Evolutionary conservation across 2,329 filamentous ascomycete genomes (phyloP).

Genomic region (Fusarium fracticaudum): DNA sequence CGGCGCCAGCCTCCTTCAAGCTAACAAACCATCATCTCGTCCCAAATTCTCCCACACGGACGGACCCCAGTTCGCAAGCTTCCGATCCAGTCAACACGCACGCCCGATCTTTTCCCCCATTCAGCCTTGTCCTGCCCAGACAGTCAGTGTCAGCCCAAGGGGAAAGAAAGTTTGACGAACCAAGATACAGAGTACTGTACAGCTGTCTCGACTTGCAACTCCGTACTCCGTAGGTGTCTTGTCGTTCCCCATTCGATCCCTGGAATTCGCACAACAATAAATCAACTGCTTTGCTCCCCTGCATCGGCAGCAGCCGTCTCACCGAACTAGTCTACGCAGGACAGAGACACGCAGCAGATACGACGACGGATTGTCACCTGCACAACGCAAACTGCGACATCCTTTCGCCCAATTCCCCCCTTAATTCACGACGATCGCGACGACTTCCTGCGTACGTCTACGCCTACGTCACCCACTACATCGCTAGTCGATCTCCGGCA

Average conservation of each 20-base stretch:
- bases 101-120: slow-evolving; percentile 29
- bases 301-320: slow-evolving; percentile 37
- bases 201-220: slow-evolving; percentile 3
- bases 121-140: slow-evolving; percentile 32
- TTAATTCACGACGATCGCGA: slow-evolving; percentile 25
- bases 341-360: slow-evolving; percentile 41
- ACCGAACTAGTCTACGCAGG: slow-evolving; percentile 36
- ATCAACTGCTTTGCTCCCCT: slow-evolving; percentile 34
- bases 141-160: slow-evolving; percentile 30
- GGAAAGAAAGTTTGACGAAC: slow-evolving; percentile 29
- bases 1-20: slow-evolving; percentile 30
- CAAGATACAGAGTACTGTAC: slow-evolving; percentile 15
- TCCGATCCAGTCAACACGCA: slow-evolving; percentile 30
- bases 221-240: slow-evolving; percentile 5
- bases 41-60: slow-evolving; percentile 27
- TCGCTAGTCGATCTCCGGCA: slow-evolving; percentile 19
- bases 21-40: slow-evolving; percentile 31
- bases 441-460: slow-evolving; percentile 15
- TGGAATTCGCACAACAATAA: slow-evolving; percentile 26
- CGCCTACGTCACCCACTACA: slow-evolving; percentile 6
- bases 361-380: slow-evolving; percentile 19
- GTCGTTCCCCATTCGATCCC: slow-evolving; percentile 19
- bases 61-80: slow-evolving; percentile 27
- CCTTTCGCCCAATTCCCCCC: slow-evolving; percentile 7
- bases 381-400: slow-evolving; percentile 20